These are phyloP conservation scores for Thelonectria rubi DNA, from an alignment of 2,329 filamentous ascomycete species.

Conservation along the genomic window DNA sequence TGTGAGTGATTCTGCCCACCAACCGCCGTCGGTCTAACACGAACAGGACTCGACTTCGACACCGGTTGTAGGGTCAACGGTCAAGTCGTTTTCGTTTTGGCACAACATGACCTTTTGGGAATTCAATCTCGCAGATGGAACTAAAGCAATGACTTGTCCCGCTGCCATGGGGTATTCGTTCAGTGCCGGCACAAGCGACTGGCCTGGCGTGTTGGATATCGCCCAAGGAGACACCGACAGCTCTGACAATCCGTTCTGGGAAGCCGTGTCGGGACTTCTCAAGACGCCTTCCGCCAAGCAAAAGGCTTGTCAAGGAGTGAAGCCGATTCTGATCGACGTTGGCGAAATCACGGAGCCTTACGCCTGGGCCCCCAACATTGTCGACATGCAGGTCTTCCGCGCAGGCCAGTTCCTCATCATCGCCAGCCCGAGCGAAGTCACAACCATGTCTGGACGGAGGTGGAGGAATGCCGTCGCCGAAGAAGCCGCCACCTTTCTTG, in stretches of 20 bases:
- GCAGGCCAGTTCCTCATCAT: constrained; percentile 87
- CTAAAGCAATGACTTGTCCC: constrained; percentile 77
- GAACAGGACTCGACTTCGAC: constrained; percentile 57
- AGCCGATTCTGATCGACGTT: constrained; percentile 88
- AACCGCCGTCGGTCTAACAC: constrained; percentile 41
- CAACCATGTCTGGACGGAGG: constrained; percentile 89
- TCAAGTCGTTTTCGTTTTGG: constrained; percentile 87
- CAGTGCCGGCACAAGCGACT: constrained; percentile 90
- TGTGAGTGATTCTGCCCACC: constrained; percentile 40
- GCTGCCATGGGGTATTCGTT: constrained; percentile 93
- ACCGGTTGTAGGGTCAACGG: constrained; percentile 68
- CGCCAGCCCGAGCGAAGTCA: constrained; percentile 86
- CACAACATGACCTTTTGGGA: constrained; percentile 80
- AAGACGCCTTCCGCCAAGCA: constrained; percentile 77
- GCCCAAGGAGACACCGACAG: constrained; percentile 82
- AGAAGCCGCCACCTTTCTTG: constrained; percentile 58
- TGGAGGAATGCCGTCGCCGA: constrained; percentile 77
- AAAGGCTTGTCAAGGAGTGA: constrained; percentile 77
- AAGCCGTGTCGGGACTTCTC: constrained; percentile 75
- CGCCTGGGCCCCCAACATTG: constrained; percentile 89
- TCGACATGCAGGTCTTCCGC: constrained; percentile 86
- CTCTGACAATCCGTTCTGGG: constrained; percentile 84
- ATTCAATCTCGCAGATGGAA: constrained; percentile 79
- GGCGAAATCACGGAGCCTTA: constrained; percentile 83
- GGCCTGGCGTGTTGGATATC: constrained; percentile 92